These are phyloP conservation scores for Acrodontium crateriforme DNA, from an alignment of 2,329 filamentous ascomycete species.

Conservation along the genomic window DNA sequence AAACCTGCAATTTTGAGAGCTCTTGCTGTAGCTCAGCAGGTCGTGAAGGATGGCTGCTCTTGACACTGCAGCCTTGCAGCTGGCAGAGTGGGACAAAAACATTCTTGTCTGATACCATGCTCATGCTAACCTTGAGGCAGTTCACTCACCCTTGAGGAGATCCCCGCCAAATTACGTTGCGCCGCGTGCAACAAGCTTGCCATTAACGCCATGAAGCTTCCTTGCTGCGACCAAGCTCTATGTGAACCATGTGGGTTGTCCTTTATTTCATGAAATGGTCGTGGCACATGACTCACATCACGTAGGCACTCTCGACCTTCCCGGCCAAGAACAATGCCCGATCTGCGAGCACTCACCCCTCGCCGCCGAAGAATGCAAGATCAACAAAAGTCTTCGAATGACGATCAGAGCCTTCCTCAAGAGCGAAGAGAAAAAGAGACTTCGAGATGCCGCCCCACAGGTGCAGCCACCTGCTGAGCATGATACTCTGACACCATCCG, in stretches of 20 bases:
- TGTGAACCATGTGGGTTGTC: conserved; percentile 66
- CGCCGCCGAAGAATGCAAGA: conserved; percentile 70
- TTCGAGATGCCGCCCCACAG: conserved; percentile 17
- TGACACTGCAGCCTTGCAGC: background rate
- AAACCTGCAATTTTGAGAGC: too few relatives aligned
- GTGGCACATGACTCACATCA: conserved; percentile 10
- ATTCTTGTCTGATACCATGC: too few relatives aligned
- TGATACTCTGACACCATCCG: too few relatives aligned
- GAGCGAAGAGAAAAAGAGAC: conserved; percentile 62
- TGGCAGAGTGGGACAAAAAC: background rate
- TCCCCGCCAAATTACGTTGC: conserved; percentile 93
- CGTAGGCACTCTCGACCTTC: conserved; percentile 18
- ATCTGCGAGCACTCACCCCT: conserved; percentile 88
- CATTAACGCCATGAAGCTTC: conserved; percentile 77
- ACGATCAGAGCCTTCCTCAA: conserved; percentile 86
- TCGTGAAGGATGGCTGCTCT: too few relatives aligned
- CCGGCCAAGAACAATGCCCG: conserved; percentile 61
- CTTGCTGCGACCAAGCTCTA: conserved; percentile 90
- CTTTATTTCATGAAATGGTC: conserved; percentile 3
- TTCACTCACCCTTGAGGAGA: conserved; percentile 65
- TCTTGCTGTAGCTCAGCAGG: too few relatives aligned
- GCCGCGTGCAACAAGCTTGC: conserved; percentile 85
- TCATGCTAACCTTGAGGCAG: conserved; percentile 34
- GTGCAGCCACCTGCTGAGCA: conserved; percentile 3
- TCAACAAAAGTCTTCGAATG: conserved; percentile 80